Conservation (phyloP, 352 stramenopile species). For the Pythium scleroteichum region DNA sequence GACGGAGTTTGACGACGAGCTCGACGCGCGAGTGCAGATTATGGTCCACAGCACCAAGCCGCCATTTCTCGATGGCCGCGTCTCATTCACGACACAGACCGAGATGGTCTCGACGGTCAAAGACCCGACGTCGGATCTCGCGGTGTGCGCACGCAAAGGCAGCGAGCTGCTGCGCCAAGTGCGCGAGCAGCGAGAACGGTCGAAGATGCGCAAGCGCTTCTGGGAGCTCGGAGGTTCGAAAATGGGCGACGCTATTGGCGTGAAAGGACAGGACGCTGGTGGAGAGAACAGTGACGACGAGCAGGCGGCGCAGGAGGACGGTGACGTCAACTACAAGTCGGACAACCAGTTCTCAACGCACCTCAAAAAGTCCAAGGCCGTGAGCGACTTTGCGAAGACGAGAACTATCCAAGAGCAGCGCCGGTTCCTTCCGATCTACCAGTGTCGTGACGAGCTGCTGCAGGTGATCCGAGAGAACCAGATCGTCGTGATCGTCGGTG, state of each 20-base stretch:
- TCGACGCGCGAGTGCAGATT: conserved; percentile 94
- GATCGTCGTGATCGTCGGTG: conserved; percentile 98
- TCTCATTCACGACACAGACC: conserved; percentile 94
- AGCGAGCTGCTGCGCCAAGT: conserved; percentile 83
- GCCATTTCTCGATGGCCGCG: conserved; percentile 94
- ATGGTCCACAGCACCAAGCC: conserved; percentile 98
- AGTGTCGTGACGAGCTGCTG: conserved; percentile 95
- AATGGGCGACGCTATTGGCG: conserved; percentile 96
- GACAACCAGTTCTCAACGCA: conserved; percentile 94
- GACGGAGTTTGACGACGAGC: conserved; percentile 92
- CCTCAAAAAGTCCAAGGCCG: conserved; percentile 89
- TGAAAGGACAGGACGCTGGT: conserved; percentile 67
- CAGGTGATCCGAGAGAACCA: conserved; percentile 98
- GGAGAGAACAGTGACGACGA: conserved; percentile 63
- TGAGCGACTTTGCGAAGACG: conserved; percentile 96
- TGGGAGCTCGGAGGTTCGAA: conserved; percentile 97
- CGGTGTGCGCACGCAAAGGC: conserved; percentile 93
- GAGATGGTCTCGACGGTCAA: conserved; percentile 96
- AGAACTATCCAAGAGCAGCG: conserved; percentile 96
- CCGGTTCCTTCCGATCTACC: conserved; percentile 96
- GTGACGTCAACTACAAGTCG: conserved; percentile 93
- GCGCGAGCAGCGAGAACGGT: conserved; percentile 72
- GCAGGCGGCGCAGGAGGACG: conserved; percentile 33
- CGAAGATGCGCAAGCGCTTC: conserved; percentile 98
- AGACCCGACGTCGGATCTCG: conserved; percentile 96